phyloP scores from a whole-genome alignment of 2,329 filamentous ascomycete species.

The Cladobotryum mycophilum region DNA sequence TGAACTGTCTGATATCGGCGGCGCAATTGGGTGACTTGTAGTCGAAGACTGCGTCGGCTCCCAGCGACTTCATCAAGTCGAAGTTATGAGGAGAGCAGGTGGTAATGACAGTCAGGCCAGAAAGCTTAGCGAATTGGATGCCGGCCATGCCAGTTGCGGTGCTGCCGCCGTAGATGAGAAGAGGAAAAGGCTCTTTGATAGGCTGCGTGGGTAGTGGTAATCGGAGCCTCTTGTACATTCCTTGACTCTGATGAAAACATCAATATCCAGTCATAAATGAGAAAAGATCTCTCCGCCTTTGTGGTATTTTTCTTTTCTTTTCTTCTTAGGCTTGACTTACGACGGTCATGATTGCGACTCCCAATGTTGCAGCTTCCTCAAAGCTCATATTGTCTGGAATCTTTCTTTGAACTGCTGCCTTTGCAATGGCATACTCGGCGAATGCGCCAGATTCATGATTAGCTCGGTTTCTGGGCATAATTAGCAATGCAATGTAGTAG shows the following conservation, averaged over 20 bases:
- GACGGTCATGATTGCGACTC: slow-evolving; percentile 36
- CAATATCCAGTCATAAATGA: too few relatives aligned
- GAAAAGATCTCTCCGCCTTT: too few relatives aligned
- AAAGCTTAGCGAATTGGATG: slow-evolving; percentile 38
- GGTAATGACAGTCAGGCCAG: slow-evolving; percentile 33
- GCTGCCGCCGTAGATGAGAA: slow-evolving; percentile 43
- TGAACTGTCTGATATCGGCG: slow-evolving; percentile 20
- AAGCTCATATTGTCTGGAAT: slow-evolving; percentile 40
- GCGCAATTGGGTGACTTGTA: slow-evolving; percentile 28
- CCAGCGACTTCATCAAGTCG: slow-evolving; percentile 31
- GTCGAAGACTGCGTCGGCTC: slow-evolving; percentile 43
- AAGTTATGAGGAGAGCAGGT: slow-evolving; percentile 34
- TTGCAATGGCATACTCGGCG: slow-evolving; percentile 32
- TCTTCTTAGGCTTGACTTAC: not conserved
- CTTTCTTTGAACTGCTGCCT: slow-evolving; percentile 35
- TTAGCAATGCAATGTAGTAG: too few relatives aligned
- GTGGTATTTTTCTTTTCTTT: too few relatives aligned
- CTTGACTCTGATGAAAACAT: slow-evolving; percentile 13
- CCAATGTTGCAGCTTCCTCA: slow-evolving; percentile 39
- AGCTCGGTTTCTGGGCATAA: not conserved
- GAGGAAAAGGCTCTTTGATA: slow-evolving; percentile 28
- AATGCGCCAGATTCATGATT: slow-evolving; percentile 38
- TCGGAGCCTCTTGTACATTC: slow-evolving; percentile 39
- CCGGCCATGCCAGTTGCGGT: slow-evolving; percentile 50
- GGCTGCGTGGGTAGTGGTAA: slow-evolving; percentile 40